Evolutionary conservation across 345 rosid species (phyloP).

Genomic region (Hypericum perforatum): DNA sequence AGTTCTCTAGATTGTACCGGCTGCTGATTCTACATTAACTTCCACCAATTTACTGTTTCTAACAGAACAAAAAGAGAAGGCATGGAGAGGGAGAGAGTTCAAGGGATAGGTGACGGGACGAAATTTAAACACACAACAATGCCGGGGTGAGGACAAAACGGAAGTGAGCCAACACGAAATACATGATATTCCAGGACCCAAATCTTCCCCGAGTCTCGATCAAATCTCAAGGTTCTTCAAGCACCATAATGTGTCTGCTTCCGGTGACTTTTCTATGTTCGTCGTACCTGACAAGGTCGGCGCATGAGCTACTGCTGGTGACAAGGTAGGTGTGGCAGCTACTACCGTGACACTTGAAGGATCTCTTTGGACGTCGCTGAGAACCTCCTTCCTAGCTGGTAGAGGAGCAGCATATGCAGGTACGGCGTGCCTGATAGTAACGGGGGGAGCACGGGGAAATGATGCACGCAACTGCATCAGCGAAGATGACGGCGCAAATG

Average conservation of each 20-base stretch:
- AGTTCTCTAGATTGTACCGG: no score
- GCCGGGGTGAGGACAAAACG: slow-evolving; percentile 20
- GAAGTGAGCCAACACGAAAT: slow-evolving; percentile 22
- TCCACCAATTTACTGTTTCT: slow-evolving; percentile 27
- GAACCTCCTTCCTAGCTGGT: no score
- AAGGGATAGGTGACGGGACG: not conserved
- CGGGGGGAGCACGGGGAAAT: no score
- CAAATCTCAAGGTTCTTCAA: slow-evolving; percentile 55
- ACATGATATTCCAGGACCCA: slow-evolving; percentile 6
- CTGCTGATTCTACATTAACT: slow-evolving; percentile 23
- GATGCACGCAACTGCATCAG: no score
- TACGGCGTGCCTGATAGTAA: no score
- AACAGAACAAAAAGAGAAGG: not conserved
- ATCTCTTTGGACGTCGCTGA: no score
- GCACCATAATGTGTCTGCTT: slow-evolving; percentile 29
- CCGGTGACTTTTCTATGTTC: slow-evolving; percentile 15
- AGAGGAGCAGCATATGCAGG: no score
- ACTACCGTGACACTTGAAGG: no score
- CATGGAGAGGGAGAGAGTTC: not conserved
- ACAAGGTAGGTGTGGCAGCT: no score
- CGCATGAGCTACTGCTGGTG: no score
- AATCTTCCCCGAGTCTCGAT: slow-evolving; percentile 7
- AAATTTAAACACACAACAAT: slow-evolving; percentile 18
- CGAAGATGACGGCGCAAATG: no score
- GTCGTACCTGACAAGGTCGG: not conserved